Percentiles rank a stretch among this genome's conserved stretches.
phyloP scores from a whole-genome alignment of 306 rosid genomes.

The Quillaja saponaria region DNA sequence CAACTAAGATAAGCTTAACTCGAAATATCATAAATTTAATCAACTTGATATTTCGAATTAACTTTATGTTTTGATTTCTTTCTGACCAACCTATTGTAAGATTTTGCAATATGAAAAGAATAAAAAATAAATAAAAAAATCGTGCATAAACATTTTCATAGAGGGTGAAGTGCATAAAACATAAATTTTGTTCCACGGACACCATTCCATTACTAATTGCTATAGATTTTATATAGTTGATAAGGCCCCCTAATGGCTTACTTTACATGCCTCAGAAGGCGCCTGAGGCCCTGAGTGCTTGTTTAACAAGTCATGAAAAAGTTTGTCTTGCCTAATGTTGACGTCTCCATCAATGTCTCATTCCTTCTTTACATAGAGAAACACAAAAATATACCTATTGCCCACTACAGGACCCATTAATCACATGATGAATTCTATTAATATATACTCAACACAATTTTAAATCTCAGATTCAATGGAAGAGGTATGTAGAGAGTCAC shows the following conservation, averaged over 20 bases:
- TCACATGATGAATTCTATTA: conserved; percentile 20
- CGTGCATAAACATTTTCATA: too few species aligned
- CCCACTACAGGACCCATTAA: conserved; percentile 31
- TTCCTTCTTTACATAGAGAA: conserved; percentile 16
- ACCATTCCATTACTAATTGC: too few species aligned
- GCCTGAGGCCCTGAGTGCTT: conserved; percentile 8
- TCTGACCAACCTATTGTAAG: too few species aligned
- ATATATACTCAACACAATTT: background rate
- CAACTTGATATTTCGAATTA: too few species aligned
- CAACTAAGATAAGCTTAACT: too few species aligned
- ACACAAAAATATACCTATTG: conserved; percentile 17
- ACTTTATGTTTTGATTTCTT: too few species aligned
- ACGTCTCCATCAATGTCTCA: conserved; percentile 24
- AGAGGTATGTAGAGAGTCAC: conserved; percentile 31
- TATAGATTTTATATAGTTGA: too few species aligned
- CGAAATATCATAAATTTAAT: too few species aligned
- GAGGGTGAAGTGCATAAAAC: too few species aligned
- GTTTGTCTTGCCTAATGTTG: conserved; percentile 22
- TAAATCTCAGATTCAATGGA: conserved; percentile 5
- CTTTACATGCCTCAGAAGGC: conserved; percentile 36
- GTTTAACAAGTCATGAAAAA: conserved; percentile 15
- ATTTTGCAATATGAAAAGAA: too few species aligned
- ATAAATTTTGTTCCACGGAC: too few species aligned
- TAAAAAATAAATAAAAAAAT: too few species aligned
- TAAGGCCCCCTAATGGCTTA: background rate